phyloP scores from a whole-genome alignment of 2,329 filamentous ascomycete species.

The Scopulariopsis brevicaulis region DNA sequence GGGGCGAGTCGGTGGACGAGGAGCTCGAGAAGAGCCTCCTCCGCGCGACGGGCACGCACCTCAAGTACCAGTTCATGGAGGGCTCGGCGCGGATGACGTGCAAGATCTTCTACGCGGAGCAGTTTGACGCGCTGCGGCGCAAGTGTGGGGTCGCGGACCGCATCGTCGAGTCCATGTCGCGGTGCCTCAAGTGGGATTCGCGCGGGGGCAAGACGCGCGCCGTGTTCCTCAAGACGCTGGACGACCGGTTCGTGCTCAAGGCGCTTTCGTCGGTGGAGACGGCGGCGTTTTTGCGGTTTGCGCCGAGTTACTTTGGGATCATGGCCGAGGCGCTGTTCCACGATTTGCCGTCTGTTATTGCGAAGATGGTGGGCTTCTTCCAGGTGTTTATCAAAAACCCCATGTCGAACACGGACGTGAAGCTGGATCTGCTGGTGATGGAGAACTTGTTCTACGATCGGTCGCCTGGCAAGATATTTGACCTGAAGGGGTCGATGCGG shows the following conservation, averaged over 20 bases:
- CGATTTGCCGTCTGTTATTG: slow-evolving; percentile 88
- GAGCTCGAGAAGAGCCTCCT: slow-evolving; percentile 80
- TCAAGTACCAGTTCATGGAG: slow-evolving; percentile 92
- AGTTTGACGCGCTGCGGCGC: slow-evolving; percentile 86
- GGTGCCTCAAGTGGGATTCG: slow-evolving; percentile 95
- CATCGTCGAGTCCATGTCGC: slow-evolving; percentile 87
- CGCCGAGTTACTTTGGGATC: slow-evolving; percentile 92
- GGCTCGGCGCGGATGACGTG: slow-evolving; percentile 92
- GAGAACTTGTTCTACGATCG: slow-evolving; percentile 98
- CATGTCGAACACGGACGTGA: slow-evolving; percentile 80
- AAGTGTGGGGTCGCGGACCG: slow-evolving; percentile 91
- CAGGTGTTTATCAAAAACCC: slow-evolving; percentile 97
- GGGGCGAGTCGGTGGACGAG: slow-evolving; percentile 35
- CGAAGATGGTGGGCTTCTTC: slow-evolving; percentile 98
- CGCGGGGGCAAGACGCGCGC: slow-evolving; percentile 98
- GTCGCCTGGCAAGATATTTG: slow-evolving; percentile 78
- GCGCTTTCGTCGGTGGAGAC: slow-evolving; percentile 85
- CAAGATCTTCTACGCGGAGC: slow-evolving; percentile 97
- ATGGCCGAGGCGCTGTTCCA: slow-evolving; percentile 96
- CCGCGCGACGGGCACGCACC: slow-evolving; percentile 76
- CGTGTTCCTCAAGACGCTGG: slow-evolving; percentile 90
- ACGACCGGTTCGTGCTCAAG: slow-evolving; percentile 89
- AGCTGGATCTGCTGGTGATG: slow-evolving; percentile 89
- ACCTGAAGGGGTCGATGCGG: slow-evolving; percentile 96
- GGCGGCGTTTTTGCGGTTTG: slow-evolving; percentile 87